Evolutionary conservation across 1,284 basidiomycete genomes (phyloP).

Genomic region (Fomes fomentarius): DNA sequence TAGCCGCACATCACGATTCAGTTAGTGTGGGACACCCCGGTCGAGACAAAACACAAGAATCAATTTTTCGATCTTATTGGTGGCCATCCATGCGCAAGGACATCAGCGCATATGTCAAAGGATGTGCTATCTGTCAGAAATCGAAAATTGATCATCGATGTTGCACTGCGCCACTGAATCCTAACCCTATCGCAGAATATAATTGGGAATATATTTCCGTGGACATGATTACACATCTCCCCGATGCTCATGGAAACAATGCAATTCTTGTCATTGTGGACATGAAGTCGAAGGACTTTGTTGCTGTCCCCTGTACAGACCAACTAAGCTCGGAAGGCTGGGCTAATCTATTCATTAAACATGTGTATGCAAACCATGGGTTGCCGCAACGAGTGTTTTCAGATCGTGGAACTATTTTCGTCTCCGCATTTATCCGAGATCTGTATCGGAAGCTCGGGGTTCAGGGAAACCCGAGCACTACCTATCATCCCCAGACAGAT

Average conservation of each 20-base stretch:
- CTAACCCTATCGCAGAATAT: slow-evolving; percentile 3
- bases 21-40: slow-evolving; percentile 6
- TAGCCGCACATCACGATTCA: slow-evolving; percentile 11
- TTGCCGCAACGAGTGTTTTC: slow-evolving; percentile 37
- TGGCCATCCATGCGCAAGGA: slow-evolving; percentile 43
- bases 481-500: slow-evolving; percentile 38
- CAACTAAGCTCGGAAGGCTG: slow-evolving; percentile 11
- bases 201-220: slow-evolving; percentile 29
- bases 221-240: slow-evolving; percentile 43
- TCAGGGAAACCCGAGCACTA: slow-evolving; percentile 22
- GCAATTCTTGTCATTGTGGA: slow-evolving; percentile 24
- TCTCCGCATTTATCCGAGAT: slow-evolving; percentile 12
- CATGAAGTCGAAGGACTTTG: slow-evolving; percentile 8
- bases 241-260: slow-evolving; percentile 31
- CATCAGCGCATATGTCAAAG: slow-evolving; percentile 37
- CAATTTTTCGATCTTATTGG: slow-evolving; percentile 10
- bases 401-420: slow-evolving; percentile 41
- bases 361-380: slow-evolving; percentile 29
- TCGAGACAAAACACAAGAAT: slow-evolving; percentile 6
- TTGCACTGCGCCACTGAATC: slow-evolving; percentile 12
- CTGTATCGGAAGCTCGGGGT: slow-evolving; percentile 10
- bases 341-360: slow-evolving; percentile 4
- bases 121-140: slow-evolving; percentile 41
- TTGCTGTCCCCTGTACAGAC: slow-evolving; percentile 2
- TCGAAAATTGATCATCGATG: slow-evolving; percentile 36